A percentile compares a stretch with the other conserved stretches of the same genome.
These are phyloP conservation scores for Sequoiadendron giganteum DNA, from an alignment of 75 land plant genomes.

Conservation along the genomic window DNA sequence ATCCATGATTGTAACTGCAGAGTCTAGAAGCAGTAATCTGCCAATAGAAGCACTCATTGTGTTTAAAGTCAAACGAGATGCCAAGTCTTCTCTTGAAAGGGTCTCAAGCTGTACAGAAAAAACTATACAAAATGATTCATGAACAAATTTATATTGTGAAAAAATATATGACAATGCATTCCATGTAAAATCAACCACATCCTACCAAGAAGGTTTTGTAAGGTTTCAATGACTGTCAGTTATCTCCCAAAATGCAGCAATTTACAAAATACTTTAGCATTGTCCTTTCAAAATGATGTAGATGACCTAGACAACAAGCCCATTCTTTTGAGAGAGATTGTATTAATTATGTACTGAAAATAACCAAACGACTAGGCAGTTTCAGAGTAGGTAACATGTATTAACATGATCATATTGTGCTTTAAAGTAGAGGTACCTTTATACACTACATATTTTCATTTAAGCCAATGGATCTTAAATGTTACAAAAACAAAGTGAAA, in stretches of 20 bases:
- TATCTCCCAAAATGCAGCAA: not conserved
- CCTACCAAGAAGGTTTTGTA: not conserved
- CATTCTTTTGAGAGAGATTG: not conserved
- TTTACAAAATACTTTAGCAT: not conserved
- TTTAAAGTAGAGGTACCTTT: not conserved
- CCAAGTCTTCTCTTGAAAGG: slow-evolving; percentile 84
- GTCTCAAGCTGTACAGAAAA: slow-evolving; percentile 68
- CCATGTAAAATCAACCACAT: not conserved
- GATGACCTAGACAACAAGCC: not conserved
- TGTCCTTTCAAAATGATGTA: not conserved
- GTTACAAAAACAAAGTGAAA: too few relatives aligned
- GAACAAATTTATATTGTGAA: not conserved
- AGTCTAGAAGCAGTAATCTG: slow-evolving; percentile 67
- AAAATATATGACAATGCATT: not conserved
- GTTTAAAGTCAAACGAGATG: slow-evolving; percentile 85
- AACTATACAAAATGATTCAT: not conserved
- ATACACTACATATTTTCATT: not conserved
- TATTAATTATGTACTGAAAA: not conserved
- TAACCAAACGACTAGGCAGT: not conserved
- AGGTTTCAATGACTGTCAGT: not conserved
- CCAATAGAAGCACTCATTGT: slow-evolving; percentile 73
- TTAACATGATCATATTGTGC: not conserved
- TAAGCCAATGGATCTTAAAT: not conserved
- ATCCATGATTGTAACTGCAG: slow-evolving; percentile 95
- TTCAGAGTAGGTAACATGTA: not conserved